Base-by-base conservation (phyloP, 140 eudicot species). In the Flaveria floridana region DNA sequence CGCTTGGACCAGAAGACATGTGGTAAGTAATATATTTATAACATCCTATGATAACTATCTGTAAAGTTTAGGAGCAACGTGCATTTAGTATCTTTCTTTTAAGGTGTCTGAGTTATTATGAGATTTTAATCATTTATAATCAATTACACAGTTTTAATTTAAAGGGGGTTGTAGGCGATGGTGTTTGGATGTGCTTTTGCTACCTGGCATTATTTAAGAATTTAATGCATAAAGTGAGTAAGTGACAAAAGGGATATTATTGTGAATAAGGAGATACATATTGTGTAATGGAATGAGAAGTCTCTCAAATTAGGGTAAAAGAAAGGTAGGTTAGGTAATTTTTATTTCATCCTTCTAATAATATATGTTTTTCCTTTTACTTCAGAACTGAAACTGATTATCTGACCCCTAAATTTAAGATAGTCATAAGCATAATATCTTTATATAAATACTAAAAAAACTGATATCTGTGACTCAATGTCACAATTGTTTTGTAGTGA, bases 1-100 rank as follows among this genome's bases (percentile, higher is more conserved):
- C 98, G 69, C 91, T 93, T 80, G 98, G 98, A 76, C 97, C 97
- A 2, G 97, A 93, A 30, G 98, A 93, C 78, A 93, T 90, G 98
- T 93, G 98, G 98, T 89, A 61, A 83, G 89, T 59, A 19, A n/a
- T 56, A 28, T 47, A 15, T 63, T 21, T 39, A 58, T 7, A 61
- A 3, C 10, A 9, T 21, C 23, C 42, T 46, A 11, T 71, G 58
- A 37, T 50, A 71, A 71, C 23, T 57, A 51, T 52, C n/a, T 51
- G 65, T 28, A 61, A 41, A 18, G 19, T 28, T 51, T 19, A 53
- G 26, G 62, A 55, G 65, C 39, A 23, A 25, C 66, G 25, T 2
- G 39, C 25, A 59, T 80, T 20, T 69, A 9, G n/a, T 62, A 19
- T 41, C 70, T 75, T 74, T n/a, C 72, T 51, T 8, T 16, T 12